Conservation (phyloP, 2,329 filamentous ascomycete species). For the Beauveria pseudobassiana region DNA sequence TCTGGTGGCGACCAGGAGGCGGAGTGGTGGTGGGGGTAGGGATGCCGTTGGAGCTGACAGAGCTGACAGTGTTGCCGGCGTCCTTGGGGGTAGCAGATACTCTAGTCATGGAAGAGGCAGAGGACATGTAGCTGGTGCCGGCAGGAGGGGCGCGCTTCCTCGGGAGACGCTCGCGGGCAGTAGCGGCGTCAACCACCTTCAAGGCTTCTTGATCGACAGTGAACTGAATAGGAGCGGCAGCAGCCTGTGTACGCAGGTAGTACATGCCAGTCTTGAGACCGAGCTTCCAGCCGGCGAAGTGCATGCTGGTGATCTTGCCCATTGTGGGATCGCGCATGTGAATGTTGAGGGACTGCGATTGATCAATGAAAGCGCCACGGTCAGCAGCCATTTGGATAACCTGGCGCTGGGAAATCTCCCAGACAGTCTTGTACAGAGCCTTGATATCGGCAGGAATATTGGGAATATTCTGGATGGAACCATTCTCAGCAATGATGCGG, state of each 20-base stretch:
- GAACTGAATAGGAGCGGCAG: constrained; percentile 95
- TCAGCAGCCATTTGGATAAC: constrained; percentile 98
- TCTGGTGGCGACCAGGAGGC: constrained; percentile 36
- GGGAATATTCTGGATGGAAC: constrained; percentile 92
- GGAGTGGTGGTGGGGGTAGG: constrained; percentile 64
- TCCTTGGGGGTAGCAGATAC: constrained; percentile 49
- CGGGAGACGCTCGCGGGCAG: constrained; percentile 54
- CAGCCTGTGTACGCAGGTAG: constrained; percentile 96
- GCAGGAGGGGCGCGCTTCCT: constrained; percentile 64
- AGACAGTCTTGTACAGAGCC: constrained; percentile 97
- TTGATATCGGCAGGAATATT: constrained; percentile 97
- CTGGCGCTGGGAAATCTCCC: constrained; percentile 94
- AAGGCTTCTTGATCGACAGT: constrained; percentile 96
- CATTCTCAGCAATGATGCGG: constrained; percentile 94
- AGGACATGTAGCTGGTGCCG: constrained; percentile 46
- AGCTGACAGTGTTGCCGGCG: constrained; percentile 27
- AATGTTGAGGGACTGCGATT: constrained; percentile 98
- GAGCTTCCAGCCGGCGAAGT: constrained; percentile 98
- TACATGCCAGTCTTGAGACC: constrained; percentile 99
- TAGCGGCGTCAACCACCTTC: constrained; percentile 74
- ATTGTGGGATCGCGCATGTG: constrained; percentile 99
- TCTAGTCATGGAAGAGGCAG: constrained; percentile 55
- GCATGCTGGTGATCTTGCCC: constrained; percentile 99
- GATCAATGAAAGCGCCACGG: constrained; percentile 96
- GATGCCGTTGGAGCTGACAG: constrained; percentile 48